Evolutionary conservation across 768 basidiomycete species (phyloP), one percentile per base, ranked within the genome.

Genomic region (Hydnomerulius pinastri): DNA sequence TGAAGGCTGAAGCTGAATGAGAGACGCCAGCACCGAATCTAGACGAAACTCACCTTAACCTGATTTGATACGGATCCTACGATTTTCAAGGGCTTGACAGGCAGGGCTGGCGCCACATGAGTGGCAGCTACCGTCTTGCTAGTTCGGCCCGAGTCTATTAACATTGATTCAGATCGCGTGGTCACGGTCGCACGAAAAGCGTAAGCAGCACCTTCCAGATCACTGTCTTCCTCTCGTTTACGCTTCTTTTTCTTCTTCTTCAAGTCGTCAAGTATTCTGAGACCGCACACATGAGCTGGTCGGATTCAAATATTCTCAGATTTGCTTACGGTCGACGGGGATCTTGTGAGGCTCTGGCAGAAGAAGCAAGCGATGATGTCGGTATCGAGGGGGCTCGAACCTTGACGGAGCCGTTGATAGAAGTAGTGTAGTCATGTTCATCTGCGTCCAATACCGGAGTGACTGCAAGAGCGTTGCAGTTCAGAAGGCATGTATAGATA

Each of bases 201-300:
- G 38, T 51, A 55, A 65, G 45, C 67, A 81, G 82, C 80, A 63
- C 74, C 74, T 60, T 90, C 88, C 27, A 73, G 67, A 55, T 90
- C 89, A 56, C 85, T 87, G n/a, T 83, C 83, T 32, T 80, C 82
- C 8, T 89, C 88, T 48, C 86, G 80, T 77, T 87, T 90, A 68
- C 90, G 87, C 64, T 91, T 92, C 72, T 90, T 90, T 73, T 88
- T 90, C 74, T 87, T 89, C 71, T 81, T 87, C 74, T 85, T 87
- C 24, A 74, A 53, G 40, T 87, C 86, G 11, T 83, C 79, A 10
- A 67, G 55, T 44, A 64, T 43, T 48, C 71, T 74, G 41, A 17
- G 30, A 17, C 1, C 28, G 30, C 27, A 33, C 23, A 25, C 8
- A 27, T 49, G 1, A 60, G 39, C 10, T 12, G 18, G 15, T 23